Evolutionary conservation across 257 asterid species (phyloP), one percentile per base, ranked within the genome.

Genomic region (Penstemon davidsonii): DNA sequence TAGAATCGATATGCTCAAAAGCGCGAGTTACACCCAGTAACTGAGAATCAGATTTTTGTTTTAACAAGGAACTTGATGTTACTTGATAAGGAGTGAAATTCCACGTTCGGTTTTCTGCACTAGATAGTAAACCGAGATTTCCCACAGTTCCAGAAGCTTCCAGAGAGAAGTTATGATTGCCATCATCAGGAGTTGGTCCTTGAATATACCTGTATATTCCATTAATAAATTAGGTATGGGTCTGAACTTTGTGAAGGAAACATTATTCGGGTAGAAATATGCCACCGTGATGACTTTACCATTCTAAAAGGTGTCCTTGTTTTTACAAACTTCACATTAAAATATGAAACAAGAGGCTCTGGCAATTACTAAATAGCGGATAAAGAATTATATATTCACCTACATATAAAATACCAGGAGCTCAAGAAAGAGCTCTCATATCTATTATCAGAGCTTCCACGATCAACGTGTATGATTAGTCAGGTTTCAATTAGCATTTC

Each of bases 11-110:
- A 6, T 88, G 82, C 81, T 82, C 89, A 36, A 76, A 86, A 37
- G 84, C 67, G 10, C 68, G 81, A 4, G 82, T 65, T 71, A 79
- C 62, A 8, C 75, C 83, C 43, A 83, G 68, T 42, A 86, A 59
- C 69, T 76, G 89, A 15, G 83, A 58, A 44, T 87, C 91, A 12
- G 82, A 49, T 75, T 85, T 84, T 51, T 76, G 86, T 76, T 80
- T 83, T 49, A 79, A 25, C 3, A 25, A 25, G 33, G 33, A 25
- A 25, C 33, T 25, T 25, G 33, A 76, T 8, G 91, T 73, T 68
- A 86, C 78, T 72, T 88, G 95, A 55, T 89, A 79, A 10, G 96
- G 88, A 75, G 82, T 71, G 60, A 83, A 80, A 54, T 84, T 78
- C 98, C 98, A 89, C 0, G 88, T 62, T 46, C 75, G 72, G 40